A percentile compares a stretch with the other conserved stretches of the same genome.
phyloP scores from a whole-genome alignment of 1,139 yeast species.

The Pichia inconspicua region DNA sequence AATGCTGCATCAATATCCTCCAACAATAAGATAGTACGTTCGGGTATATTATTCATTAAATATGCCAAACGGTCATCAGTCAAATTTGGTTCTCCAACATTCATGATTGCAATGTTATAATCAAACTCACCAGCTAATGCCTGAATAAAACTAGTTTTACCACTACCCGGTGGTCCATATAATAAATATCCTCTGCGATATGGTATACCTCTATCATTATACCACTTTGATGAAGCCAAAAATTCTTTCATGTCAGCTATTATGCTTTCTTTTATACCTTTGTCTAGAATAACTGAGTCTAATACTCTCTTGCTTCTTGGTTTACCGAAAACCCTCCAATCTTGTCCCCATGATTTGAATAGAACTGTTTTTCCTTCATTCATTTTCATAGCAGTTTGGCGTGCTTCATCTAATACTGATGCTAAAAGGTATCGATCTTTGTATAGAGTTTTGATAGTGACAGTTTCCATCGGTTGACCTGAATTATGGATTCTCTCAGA shows the following conservation, averaged over 20 bases:
- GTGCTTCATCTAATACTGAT: constrained; percentile 78
- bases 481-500: constrained; percentile 82
- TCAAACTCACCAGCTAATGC: constrained; percentile 96
- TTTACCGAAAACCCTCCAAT: constrained; percentile 97
- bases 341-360: constrained; percentile 95
- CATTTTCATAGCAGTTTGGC: constrained; percentile 67
- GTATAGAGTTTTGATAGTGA: constrained; percentile 81
- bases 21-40: constrained; percentile 69
- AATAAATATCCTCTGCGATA: constrained; percentile 89
- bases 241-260: constrained; percentile 74
- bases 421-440: constrained; percentile 67
- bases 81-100: constrained; percentile 79
- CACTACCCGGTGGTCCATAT: constrained; percentile 98
- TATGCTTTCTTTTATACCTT: constrained; percentile 59
- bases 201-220: constrained; percentile 92
- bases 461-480: constrained; percentile 95
- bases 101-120: constrained; percentile 88
- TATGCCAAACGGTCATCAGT: constrained; percentile 94
- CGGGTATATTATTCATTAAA: constrained; percentile 93
- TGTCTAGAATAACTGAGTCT: constrained; percentile 79
- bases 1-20: constrained; percentile 98
- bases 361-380: constrained; percentile 93
- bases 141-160: constrained; percentile 91
- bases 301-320: constrained; percentile 82
- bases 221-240: constrained; percentile 78